phyloP scores from a whole-genome alignment of 305 asterid genomes.

The Fraxinus sp. region DNA sequence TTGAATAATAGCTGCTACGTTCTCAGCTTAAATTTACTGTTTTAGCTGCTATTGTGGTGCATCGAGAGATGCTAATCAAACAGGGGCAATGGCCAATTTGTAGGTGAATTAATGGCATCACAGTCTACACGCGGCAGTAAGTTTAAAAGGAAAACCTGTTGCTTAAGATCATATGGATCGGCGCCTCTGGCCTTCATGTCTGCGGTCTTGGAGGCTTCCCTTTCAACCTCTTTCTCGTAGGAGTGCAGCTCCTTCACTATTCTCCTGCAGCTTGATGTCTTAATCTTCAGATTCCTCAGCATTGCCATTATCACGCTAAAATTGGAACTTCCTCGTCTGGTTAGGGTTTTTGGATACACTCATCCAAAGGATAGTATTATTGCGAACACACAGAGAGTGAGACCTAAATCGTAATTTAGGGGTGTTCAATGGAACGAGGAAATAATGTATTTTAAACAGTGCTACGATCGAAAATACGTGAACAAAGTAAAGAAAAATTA shows the following conservation, averaged over 20 bases:
- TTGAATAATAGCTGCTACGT: neutral
- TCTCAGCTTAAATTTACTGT: neutral
- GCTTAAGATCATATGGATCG: slow-evolving; percentile 85
- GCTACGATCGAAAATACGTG: too few relatives aligned
- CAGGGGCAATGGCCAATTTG: neutral
- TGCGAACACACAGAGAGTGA: too few relatives aligned
- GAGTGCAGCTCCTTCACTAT: slow-evolving; percentile 78
- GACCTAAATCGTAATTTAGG: too few relatives aligned
- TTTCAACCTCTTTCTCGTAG: slow-evolving; percentile 79
- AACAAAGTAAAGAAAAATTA: too few relatives aligned
- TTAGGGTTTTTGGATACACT: neutral
- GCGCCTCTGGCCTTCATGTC: slow-evolving; percentile 77
- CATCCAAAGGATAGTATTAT: too few relatives aligned
- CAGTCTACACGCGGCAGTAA: neutral
- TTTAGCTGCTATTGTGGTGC: neutral
- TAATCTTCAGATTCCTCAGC: slow-evolving; percentile 73
- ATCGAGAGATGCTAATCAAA: neutral
- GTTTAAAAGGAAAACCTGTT: slow-evolving; percentile 49
- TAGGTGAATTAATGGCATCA: neutral
- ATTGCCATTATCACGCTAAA: slow-evolving; percentile 42
- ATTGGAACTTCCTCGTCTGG: neutral
- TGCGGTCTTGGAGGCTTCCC: slow-evolving; percentile 77
- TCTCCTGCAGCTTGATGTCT: slow-evolving; percentile 78
- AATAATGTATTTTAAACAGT: too few relatives aligned
- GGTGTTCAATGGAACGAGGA: too few relatives aligned